phyloP scores from a whole-genome alignment of 495 filamentous ascomycete genomes.

The Hypoxylon cercidicola region DNA sequence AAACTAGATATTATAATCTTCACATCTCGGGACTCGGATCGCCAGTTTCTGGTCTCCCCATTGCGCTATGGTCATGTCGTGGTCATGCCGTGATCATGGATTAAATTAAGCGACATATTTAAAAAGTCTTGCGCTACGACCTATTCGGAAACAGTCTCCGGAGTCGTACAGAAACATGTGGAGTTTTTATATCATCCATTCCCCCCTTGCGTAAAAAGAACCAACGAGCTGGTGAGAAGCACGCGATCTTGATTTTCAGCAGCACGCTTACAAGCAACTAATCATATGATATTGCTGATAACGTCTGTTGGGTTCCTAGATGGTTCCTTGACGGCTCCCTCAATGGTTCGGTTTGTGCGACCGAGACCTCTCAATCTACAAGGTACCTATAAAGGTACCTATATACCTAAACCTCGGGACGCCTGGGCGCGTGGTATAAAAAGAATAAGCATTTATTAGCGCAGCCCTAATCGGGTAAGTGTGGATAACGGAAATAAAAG shows the following conservation, averaged over 20 bases:
- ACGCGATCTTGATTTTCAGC: constrained; percentile 23
- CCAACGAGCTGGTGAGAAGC: constrained; percentile 4
- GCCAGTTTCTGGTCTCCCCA: neutral
- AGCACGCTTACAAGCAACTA: neutral
- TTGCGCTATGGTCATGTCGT: neutral
- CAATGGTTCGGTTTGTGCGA: neutral
- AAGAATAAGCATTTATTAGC: too few species aligned
- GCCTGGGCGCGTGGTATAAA: too few species aligned
- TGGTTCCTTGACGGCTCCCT: neutral
- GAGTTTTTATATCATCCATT: constrained; percentile 7
- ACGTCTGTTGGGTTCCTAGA: neutral
- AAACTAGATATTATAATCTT: too few species aligned
- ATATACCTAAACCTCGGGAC: too few species aligned
- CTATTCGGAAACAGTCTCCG: constrained; percentile 33
- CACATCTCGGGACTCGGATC: too few species aligned
- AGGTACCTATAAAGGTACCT: too few species aligned
- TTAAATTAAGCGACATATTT: constrained; percentile 3
- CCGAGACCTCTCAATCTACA: constrained; percentile 2
- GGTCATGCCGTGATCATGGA: neutral
- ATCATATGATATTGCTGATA: constrained; percentile 22
- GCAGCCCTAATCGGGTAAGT: too few species aligned
- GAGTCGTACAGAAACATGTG: constrained; percentile 9
- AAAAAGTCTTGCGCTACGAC: constrained; percentile 19
- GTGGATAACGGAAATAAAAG: too few species aligned
- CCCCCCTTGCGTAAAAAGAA: neutral